Evolutionary conservation across 257 asterid genomes (phyloP).

Genomic region (Agastache rugosa): DNA sequence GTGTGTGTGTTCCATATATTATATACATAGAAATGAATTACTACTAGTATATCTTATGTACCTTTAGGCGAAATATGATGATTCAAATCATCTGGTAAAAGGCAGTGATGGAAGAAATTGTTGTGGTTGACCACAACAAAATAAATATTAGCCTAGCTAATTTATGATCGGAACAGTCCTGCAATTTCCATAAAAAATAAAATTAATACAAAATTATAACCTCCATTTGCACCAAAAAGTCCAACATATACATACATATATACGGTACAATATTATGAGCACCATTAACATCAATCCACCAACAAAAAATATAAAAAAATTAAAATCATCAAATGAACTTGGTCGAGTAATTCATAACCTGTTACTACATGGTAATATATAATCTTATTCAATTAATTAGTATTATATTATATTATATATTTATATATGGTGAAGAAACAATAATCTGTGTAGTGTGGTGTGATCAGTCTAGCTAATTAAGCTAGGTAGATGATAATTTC

Average conservation of each 20-base stretch:
- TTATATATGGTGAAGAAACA: background rate
- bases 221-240: constrained; percentile 45
- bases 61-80: constrained; percentile 14
- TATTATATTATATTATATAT: too few species aligned
- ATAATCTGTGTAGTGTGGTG: background rate
- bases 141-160: constrained; percentile 33
- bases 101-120: constrained; percentile 22
- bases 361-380: too few species aligned
- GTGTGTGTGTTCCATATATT: too few species aligned
- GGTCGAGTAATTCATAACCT: too few species aligned
- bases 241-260: constrained; percentile 45
- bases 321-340: background rate
- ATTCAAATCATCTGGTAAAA: constrained; percentile 46
- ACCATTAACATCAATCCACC: background rate
- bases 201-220: background rate
- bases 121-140: constrained; percentile 23
- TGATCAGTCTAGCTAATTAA: constrained; percentile 16
- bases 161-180: constrained; percentile 45
- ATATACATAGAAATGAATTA: background rate
- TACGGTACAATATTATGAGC: background rate
- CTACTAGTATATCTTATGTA: too few species aligned
- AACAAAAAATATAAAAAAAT: background rate
- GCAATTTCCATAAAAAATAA: constrained; percentile 34
- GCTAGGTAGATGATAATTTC: constrained; percentile 4
- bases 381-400: too few species aligned